Base-by-base conservation (phyloP, 2,329 filamentous ascomycete genomes). In the Sordariomycetes sp. region DNA sequence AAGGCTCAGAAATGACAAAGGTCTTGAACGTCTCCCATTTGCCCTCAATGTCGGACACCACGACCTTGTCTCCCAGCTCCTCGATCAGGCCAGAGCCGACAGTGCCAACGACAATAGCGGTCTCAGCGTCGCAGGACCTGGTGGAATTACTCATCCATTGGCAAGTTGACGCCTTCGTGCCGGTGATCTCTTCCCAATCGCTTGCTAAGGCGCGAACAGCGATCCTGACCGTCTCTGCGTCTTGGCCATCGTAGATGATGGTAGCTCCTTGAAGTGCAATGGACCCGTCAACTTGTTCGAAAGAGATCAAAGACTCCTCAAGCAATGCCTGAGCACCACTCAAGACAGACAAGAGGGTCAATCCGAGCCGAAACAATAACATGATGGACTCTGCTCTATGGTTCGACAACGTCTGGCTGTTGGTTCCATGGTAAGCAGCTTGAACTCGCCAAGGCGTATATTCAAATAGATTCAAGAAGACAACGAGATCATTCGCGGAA, bases 21-120 rank as follows among this genome's bases (percentile, higher is more conserved):
- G 70, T 79, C 15, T 69, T 60, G 47, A 82, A 86, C 0, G 79
- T 68, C 49, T 87, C 82, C 82, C 81, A 86, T 42, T 77, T 64
- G 2, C 75, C 79, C 34, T 70, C 48, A 19, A 81, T 69, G 0
- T 58, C 56, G 4, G 64, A 66, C n/a, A 86, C 54, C 42, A 74
- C 70, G 2, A 68, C 66, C 3, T 61, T 60, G 3, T 61, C 48
- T 15, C 80, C 57, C 32, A 85, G 60, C 6, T 55, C 50, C 45
- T 80, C 72, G 35, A 86, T 75, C 21, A 80, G 47, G 8, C 63
- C 58, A 0, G 79, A 83, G 6, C 75, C 78, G 30, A 86, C 63
- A 1, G 80, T 85, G 5, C 81, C 81, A 8, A 70, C 75, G 33
- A 86, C 81, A 41, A 86, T 75, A n/a, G 30, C 30, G 9, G 23